Evolutionary conservation across 2,329 filamentous ascomycete genomes (phyloP), one percentile per base, ranked within the genome.

Genomic region (Monosporascus ibericus): DNA sequence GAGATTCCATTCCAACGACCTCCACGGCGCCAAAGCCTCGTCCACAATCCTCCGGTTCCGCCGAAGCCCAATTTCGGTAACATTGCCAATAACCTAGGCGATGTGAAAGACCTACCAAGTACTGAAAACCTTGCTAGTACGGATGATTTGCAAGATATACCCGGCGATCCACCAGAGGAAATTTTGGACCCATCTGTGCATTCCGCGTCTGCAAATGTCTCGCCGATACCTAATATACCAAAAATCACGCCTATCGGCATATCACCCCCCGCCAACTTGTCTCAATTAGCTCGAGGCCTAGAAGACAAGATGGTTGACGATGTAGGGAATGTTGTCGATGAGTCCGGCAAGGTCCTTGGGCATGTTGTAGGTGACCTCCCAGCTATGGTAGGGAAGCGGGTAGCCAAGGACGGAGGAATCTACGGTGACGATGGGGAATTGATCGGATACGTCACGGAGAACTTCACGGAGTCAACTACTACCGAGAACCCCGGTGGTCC

Each of bases 361-460:
- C 74, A 76, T 42, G 77, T 74, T 6, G 75, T 74, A 6, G 79
- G 79, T 6, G 79, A 81, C 60, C 67, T 82, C 24, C 79, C 79
- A 4, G 73, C 76, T 47, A 80, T 81, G 74, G 70, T 81, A 6
- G 79, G 78, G 34, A 68, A 72, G 40, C 70, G 69, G 44, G 74
- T 81, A 1, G 66, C 72, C 8, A 63, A 68, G 3, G 68, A 69
- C 20, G 78, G 78, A 17, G 72, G 79, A 56, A 65, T 81, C 36
- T 68, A 75, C 38, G 72, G 68, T n/a, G 69, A 73, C 25, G 62
- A 65, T 37, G 73, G 72, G 6, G 70, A 73, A 51, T 61, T 76
- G 5, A 60, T 76, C 22, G 74, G 74, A 4, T 76, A 74, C 52
- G 74, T 76, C 27, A 70, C 66, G 3, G 71, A 75, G 39, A 69